Evolutionary conservation across 2,329 filamentous ascomycete genomes (phyloP).

Genomic region (Colletotrichum lini): DNA sequence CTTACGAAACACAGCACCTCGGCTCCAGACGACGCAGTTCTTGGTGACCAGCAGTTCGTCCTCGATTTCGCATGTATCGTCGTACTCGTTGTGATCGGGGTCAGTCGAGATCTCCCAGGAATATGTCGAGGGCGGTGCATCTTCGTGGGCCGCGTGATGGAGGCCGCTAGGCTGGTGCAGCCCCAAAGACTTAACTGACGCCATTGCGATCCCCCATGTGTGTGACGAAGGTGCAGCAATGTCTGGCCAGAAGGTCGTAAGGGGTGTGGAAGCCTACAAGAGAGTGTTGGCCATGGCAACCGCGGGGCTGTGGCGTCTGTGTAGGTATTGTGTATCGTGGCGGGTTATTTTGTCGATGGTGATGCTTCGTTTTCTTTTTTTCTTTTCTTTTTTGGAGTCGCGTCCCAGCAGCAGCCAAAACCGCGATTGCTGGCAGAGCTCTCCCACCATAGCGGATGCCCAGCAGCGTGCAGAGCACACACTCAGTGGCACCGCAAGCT

Average conservation of each 20-base stretch:
- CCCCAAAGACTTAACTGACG: conserved; percentile 90
- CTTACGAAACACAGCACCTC: conserved; percentile 86
- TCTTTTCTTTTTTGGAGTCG: conserved; percentile 28
- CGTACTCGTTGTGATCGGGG: conserved; percentile 47
- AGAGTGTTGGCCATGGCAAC: conserved; percentile 28
- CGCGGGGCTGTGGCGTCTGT: conserved; percentile 2
- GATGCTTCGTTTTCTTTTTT: conserved; percentile 5
- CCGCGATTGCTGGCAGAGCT: conserved; percentile 23
- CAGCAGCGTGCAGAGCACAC: neutral
- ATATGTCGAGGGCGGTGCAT: conserved; percentile 78
- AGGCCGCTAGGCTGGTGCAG: conserved; percentile 90
- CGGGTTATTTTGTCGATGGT: conserved; percentile 1
- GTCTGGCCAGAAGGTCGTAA: neutral
- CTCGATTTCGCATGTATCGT: conserved; percentile 64
- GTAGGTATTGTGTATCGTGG: neutral
- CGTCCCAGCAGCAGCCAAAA: conserved; percentile 11
- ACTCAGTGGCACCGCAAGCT: conserved; percentile 1
- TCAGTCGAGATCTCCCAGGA: conserved; percentile 77
- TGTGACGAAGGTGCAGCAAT: conserved; percentile 1
- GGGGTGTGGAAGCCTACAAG: neutral
- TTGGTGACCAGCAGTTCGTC: conserved; percentile 87
- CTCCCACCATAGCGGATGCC: neutral
- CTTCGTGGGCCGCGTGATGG: conserved; percentile 85
- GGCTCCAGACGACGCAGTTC: conserved; percentile 88
- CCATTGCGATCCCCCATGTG: conserved; percentile 71